These are phyloP conservation scores for Echites panduratus DNA, from an alignment of 257 asterid species.

Conservation along the genomic window DNA sequence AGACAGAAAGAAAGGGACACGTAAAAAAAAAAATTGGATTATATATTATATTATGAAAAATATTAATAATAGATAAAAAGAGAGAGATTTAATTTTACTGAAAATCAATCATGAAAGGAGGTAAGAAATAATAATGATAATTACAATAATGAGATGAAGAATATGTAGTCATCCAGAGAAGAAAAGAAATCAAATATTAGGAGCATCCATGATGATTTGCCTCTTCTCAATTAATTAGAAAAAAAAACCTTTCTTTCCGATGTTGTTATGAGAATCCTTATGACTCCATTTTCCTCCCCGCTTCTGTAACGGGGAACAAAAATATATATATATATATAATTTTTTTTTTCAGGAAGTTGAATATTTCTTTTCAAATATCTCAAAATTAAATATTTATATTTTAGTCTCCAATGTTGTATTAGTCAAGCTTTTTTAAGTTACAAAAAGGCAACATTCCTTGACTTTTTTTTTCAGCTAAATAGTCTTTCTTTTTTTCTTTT, in stretches of 20 bases:
- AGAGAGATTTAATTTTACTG: neutral
- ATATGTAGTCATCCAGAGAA: neutral
- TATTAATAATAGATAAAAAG: neutral
- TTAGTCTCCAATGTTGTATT: too few species aligned
- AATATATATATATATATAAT: too few species aligned
- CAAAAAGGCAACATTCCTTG: too few species aligned
- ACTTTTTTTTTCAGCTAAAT: too few species aligned
- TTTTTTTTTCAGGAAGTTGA: too few species aligned
- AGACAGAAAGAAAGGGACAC: conserved; percentile 1
- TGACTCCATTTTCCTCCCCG: neutral
- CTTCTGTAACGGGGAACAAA: too few species aligned
- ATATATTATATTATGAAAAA: neutral
- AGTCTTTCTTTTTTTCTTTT: too few species aligned
- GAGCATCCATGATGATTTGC: neutral
- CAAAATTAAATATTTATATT: too few species aligned
- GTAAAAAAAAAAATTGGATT: neutral
- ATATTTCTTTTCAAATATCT: too few species aligned
- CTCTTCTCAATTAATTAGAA: neutral
- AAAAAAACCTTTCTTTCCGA: neutral
- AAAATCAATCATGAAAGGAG: neutral
- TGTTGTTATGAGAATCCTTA: neutral
- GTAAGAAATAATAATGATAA: neutral
- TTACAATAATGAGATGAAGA: conserved; percentile 2
- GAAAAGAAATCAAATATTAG: neutral
- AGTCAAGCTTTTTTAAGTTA: too few species aligned